Conservation (phyloP, 2,329 filamentous ascomycete genomes). For the Lachnellula willkommii region DNA sequence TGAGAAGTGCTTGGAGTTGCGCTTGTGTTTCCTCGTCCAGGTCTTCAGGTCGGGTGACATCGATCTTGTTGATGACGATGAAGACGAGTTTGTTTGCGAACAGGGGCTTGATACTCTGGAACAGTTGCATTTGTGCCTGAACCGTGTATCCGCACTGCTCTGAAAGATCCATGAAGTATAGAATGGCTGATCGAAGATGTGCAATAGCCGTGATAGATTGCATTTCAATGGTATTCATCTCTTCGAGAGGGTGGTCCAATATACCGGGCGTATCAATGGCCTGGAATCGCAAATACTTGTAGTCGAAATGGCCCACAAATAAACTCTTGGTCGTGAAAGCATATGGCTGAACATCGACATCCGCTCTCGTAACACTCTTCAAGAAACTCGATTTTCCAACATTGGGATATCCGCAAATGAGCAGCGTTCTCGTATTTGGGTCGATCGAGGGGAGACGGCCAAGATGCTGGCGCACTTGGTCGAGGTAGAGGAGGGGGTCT, state of each 20-base stretch:
- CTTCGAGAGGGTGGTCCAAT: slow-evolving; percentile 91
- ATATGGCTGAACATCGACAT: slow-evolving; percentile 96
- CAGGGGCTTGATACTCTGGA: slow-evolving; percentile 92
- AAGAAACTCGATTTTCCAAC: slow-evolving; percentile 97
- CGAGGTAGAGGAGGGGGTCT: slow-evolving; percentile 89
- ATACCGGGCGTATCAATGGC: slow-evolving; percentile 99
- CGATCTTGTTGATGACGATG: slow-evolving; percentile 97
- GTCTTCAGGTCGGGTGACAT: slow-evolving; percentile 82
- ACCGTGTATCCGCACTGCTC: slow-evolving; percentile 97
- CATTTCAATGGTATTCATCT: slow-evolving; percentile 99
- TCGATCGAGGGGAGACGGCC: slow-evolving; percentile 98
- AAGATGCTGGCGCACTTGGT: slow-evolving; percentile 94
- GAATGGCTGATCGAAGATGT: slow-evolving; percentile 86
- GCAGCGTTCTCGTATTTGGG: slow-evolving; percentile 88
- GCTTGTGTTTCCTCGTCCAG: slow-evolving; percentile 72
- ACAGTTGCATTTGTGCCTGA: slow-evolving; percentile 85
- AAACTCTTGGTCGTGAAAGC: slow-evolving; percentile 97
- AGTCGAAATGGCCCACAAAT: slow-evolving; percentile 97
- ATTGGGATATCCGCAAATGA: slow-evolving; percentile 97
- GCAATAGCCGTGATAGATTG: slow-evolving; percentile 97
- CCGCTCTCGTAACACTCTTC: slow-evolving; percentile 83
- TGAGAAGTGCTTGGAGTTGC: slow-evolving; percentile 72
- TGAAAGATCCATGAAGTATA: slow-evolving; percentile 97
- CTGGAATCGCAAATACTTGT: slow-evolving; percentile 86
- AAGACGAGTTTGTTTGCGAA: slow-evolving; percentile 98